These are phyloP conservation scores for Thielaviopsis populi DNA, from an alignment of 2,329 filamentous ascomycete species.

Conservation along the genomic window DNA sequence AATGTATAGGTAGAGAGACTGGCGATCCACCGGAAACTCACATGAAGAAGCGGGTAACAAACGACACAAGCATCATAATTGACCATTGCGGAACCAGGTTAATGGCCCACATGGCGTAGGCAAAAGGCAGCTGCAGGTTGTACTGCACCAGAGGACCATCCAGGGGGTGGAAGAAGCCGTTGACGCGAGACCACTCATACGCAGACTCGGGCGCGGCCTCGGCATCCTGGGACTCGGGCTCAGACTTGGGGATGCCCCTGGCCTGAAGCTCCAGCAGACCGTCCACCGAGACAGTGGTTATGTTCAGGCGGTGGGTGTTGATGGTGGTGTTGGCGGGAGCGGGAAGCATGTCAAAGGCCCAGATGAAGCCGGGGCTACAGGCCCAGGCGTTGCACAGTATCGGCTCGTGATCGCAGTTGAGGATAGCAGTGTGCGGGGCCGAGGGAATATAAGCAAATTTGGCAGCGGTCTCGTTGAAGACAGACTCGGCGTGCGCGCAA, in stretches of 20 bases:
- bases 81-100: conserved; percentile 56
- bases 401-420: conserved; percentile 62
- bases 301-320: conserved; percentile 51
- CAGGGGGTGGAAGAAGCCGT: conserved; percentile 63
- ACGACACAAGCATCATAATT: conserved; percentile 62
- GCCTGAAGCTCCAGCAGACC: conserved; percentile 46
- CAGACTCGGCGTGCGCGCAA: conserved; percentile 48
- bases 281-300: conserved; percentile 49
- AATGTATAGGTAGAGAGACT: too few relatives aligned
- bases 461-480: conserved; percentile 50
- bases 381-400: conserved; percentile 65
- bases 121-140: conserved; percentile 47
- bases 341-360: conserved; percentile 53
- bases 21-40: conserved; percentile 33
- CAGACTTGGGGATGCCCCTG: conserved; percentile 31
- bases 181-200: conserved; percentile 29
- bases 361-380: conserved; percentile 46
- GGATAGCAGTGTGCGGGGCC: conserved; percentile 49
- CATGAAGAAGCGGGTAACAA: conserved; percentile 62
- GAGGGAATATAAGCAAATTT: conserved; percentile 46
- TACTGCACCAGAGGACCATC: conserved; percentile 51
- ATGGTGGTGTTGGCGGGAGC: conserved; percentile 48
- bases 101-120: conserved; percentile 52
- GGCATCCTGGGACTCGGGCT: background rate
- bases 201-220: background rate